Base-by-base conservation (phyloP, 208 protist genomes). In the Wallacemonas sp. region DNA sequence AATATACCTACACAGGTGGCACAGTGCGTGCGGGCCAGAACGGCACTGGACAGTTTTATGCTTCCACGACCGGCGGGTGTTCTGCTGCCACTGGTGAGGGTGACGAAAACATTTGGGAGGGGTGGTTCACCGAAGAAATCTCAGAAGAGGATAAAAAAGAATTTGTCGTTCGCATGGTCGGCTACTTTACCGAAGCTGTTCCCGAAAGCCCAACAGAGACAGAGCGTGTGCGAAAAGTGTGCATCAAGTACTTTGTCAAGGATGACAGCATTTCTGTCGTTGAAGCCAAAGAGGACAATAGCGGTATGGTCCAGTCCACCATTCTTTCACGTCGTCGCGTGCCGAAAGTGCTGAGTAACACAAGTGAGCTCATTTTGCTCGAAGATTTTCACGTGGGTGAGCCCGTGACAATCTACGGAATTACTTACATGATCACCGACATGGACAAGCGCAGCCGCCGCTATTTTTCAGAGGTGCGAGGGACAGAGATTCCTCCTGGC, bases 241-340 rank as follows among this genome's bases (percentile, higher is more conserved):
- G 76, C 64, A 92, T 97, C 62, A 68, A 72, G 24, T 97, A 91
- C 78, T 84, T 79, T 55, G 72, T 64, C 9, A 75, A 83, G 42
- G 92, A 97, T 46, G 68, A 92, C 62, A 97, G 88, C 47, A 75
- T 97, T 62, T 68, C 83, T 21, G 80, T 97, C 26, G 60, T 77
- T 21, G 89, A 97, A 46, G 65, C 75, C 0, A 79, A 79, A 14
- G 55, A 81, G 64, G 59, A 78, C 12, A 97, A 97, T 70, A 86
- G 78, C 64, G 92, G 92, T n/a, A 77, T 94, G 33, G 70, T 66
- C n/a, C 75, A 88, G 36, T 74, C 72, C 0, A 78, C 26, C 51
- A 87, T 95, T 72, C 77, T 97, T 5, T 83, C 85, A n/a, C 79
- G 89, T 21, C 75, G 82, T 21, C 89, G 86, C 19, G 89, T 95